Percentiles rank a stretch among this genome's conserved stretches.
Evolutionary conservation across 2,329 filamentous ascomycete genomes (phyloP).

Genomic region (Cercospora citrullina): DNA sequence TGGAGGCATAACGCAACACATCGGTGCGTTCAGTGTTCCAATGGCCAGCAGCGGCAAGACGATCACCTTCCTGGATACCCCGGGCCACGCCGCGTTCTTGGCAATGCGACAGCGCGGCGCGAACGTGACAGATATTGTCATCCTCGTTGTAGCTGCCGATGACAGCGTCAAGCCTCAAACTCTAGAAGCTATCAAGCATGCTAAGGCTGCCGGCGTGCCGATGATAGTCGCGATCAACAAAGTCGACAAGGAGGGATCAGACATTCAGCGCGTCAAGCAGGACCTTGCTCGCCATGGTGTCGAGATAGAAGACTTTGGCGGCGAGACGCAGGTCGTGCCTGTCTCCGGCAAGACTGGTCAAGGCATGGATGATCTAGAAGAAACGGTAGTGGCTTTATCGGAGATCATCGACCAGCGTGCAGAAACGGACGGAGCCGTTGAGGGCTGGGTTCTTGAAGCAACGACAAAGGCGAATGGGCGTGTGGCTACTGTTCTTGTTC

Average conservation of each 20-base stretch:
- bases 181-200: slow-evolving; percentile 92
- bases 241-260: slow-evolving; percentile 81
- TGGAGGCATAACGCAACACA: slow-evolving; percentile 97
- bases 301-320: slow-evolving; percentile 91
- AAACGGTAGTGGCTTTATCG: slow-evolving; percentile 80
- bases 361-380: slow-evolving; percentile 89
- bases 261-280: slow-evolving; percentile 79
- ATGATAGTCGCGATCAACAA: slow-evolving; percentile 99
- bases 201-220: slow-evolving; percentile 79
- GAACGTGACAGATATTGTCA: slow-evolving; percentile 93
- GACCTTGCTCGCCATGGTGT: slow-evolving; percentile 82
- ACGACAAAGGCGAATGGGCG: slow-evolving; percentile 82
- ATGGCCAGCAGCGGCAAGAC: slow-evolving; percentile 73
- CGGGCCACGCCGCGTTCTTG: slow-evolving; percentile 92
- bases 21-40: slow-evolving; percentile 91
- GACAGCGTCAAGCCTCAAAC: slow-evolving; percentile 98
- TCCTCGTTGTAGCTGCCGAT: slow-evolving; percentile 92
- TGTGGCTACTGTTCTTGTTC: slow-evolving; percentile 84
- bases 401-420: slow-evolving; percentile 90
- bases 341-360: slow-evolving; percentile 92
- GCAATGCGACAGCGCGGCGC: slow-evolving; percentile 95
- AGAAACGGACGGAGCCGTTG: slow-evolving; percentile 71
- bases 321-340: slow-evolving; percentile 86
- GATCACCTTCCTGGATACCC: slow-evolving; percentile 96
- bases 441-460: slow-evolving; percentile 93